These are phyloP conservation scores for Umbelopsis vinacea DNA, from an alignment of 192 early-diverging fungal species.

Conservation along the genomic window DNA sequence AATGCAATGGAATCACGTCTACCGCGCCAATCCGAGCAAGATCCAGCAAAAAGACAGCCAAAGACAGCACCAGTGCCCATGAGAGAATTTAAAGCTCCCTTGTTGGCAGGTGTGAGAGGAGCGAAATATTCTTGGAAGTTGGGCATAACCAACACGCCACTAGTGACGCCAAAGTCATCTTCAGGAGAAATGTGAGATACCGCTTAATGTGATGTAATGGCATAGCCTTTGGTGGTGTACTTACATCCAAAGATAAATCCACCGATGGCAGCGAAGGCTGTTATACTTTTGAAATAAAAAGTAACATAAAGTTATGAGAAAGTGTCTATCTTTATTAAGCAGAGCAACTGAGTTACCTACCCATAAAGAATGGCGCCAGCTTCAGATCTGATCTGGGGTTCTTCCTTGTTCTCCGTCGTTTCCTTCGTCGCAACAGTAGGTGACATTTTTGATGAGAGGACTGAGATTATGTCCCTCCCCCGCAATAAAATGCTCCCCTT, in stretches of 20 bases:
- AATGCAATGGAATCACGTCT: constrained; percentile 49
- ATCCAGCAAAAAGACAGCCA: constrained; percentile 59
- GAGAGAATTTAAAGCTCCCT: constrained; percentile 28
- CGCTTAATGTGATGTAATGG: not conserved
- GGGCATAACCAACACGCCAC: constrained; percentile 70
- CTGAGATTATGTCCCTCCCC: not conserved
- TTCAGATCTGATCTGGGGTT: constrained; percentile 24
- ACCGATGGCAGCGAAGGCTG: constrained; percentile 62
- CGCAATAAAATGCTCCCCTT: not conserved
- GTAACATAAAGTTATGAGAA: not conserved
- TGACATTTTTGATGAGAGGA: constrained; percentile 12
- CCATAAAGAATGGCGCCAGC: constrained; percentile 25
- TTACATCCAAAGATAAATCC: constrained; percentile 71
- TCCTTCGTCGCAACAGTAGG: constrained; percentile 23
- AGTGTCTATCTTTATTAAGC: not conserved
- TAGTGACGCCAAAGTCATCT: constrained; percentile 74
- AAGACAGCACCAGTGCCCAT: constrained; percentile 70
- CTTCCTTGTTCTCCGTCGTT: not conserved
- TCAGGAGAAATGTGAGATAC: not conserved
- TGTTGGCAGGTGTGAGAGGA: constrained; percentile 38
- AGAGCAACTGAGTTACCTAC: not conserved
- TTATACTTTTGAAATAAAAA: constrained; percentile 34
- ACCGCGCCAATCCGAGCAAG: constrained; percentile 49
- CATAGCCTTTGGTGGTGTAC: not conserved
- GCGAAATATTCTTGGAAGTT: constrained; percentile 56